Conservation (phyloP, 352 stramenopile species). For the Pythium rishiriense region DNA sequence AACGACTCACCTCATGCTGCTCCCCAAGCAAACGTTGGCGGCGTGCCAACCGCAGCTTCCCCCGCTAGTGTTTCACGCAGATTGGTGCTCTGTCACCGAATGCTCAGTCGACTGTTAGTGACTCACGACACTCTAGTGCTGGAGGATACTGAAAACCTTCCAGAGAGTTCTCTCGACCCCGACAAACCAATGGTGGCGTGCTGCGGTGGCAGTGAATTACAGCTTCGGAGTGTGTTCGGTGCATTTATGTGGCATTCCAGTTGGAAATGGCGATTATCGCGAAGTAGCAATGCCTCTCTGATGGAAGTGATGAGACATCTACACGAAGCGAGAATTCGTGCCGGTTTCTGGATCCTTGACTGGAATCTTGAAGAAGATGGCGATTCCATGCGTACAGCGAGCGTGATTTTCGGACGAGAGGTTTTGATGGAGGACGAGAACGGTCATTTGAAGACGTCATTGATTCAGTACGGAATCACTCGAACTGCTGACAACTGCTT, state of each 20-base stretch:
- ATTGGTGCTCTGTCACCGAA: constrained; percentile 68
- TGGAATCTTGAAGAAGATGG: constrained; percentile 71
- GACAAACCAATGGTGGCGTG: constrained; percentile 56
- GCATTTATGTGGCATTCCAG: constrained; percentile 88
- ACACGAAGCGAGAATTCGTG: constrained; percentile 65
- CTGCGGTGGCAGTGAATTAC: constrained; percentile 78
- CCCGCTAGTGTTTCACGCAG: constrained; percentile 19
- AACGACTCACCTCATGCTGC: constrained; percentile 33
- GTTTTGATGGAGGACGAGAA: constrained; percentile 84
- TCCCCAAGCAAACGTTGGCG: background rate
- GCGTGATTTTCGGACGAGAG: constrained; percentile 81
- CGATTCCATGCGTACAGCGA: constrained; percentile 49
- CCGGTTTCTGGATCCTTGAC: constrained; percentile 84
- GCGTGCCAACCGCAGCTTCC: constrained; percentile 11
- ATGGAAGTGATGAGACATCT: constrained; percentile 70
- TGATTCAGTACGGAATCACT: constrained; percentile 80
- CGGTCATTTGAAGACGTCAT: constrained; percentile 63
- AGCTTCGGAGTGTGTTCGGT: constrained; percentile 75
- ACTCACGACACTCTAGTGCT: constrained; percentile 68
- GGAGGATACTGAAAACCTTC: constrained; percentile 11
- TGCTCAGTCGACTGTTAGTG: constrained; percentile 76
- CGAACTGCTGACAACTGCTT: constrained; percentile 75
- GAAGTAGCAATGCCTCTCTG: constrained; percentile 44
- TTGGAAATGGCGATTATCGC: constrained; percentile 77
- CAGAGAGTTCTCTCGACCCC: constrained; percentile 32